Conservation (phyloP, 1,139 yeast genomes). For the Kurtzmaniella quercitrusa region DNA sequence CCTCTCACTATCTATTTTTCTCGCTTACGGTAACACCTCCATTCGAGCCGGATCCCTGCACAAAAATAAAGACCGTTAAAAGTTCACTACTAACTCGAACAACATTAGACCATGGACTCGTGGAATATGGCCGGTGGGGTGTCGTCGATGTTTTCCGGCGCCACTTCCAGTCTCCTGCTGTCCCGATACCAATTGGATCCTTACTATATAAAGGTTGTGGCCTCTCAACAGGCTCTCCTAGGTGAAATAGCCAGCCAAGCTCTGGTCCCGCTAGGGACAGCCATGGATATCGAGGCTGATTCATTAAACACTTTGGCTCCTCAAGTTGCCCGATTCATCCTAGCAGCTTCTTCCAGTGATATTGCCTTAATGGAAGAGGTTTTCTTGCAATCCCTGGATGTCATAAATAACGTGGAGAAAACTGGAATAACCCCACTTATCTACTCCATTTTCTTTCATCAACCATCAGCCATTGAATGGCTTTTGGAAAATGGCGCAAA, state of each 20-base stretch:
- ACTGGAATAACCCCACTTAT: constrained; percentile 49
- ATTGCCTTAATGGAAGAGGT: constrained; percentile 37
- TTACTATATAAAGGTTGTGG: constrained; percentile 5
- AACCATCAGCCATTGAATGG: constrained; percentile 40
- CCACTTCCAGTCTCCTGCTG: constrained; percentile 2
- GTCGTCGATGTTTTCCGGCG: constrained; percentile 4
- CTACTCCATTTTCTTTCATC: constrained; percentile 50
- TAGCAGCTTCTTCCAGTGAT: constrained; percentile 54
- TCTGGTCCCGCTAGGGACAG: not conserved
- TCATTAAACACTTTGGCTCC: not conserved
- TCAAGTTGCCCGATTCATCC: constrained; percentile 25
- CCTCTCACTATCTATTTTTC: no score
- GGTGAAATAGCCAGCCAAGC: not conserved
- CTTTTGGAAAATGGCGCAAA: constrained; percentile 35
- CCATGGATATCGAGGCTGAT: not conserved
- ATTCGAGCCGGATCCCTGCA: not conserved
- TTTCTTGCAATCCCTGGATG: constrained; percentile 24
- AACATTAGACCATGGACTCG: constrained; percentile 4
- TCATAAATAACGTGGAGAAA: constrained; percentile 29
- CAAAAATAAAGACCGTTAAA: not conserved
- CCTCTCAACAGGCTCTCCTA: constrained; percentile 4
- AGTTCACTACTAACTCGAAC: not conserved
- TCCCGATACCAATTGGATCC: constrained; percentile 4
- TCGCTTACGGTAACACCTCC: no score
- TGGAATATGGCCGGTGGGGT: constrained; percentile 5